Conservation (phyloP, 1,284 basidiomycete species). For the Phylloporus gajari region DNA sequence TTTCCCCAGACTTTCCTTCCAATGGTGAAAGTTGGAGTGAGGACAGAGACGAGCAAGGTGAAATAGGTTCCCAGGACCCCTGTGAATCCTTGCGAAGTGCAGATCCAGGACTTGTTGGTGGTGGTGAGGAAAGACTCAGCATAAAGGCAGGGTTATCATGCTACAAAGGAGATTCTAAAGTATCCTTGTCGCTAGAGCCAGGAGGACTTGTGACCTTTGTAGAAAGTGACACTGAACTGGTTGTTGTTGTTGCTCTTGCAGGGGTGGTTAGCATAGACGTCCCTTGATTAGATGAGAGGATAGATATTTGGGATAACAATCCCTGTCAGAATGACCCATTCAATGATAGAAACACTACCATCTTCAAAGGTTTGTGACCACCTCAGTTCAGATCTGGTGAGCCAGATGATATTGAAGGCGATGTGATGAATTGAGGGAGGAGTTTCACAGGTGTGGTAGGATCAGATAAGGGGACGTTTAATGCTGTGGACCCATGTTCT, state of each 20-base stretch:
- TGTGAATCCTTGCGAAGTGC: conserved; percentile 37
- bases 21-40: conserved; percentile 31
- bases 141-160: conserved; percentile 14
- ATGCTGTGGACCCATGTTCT: conserved; percentile 1
- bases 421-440: conserved; percentile 18
- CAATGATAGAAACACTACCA: conserved; percentile 38
- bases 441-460: conserved; percentile 31
- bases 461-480: conserved; percentile 18
- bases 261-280: conserved; percentile 27
- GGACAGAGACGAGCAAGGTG: conserved; percentile 36
- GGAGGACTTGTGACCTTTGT: not conserved
- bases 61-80: conserved; percentile 44
- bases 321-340: conserved; percentile 39
- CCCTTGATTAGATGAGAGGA: conserved; percentile 6
- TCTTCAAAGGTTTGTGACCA: conserved; percentile 18
- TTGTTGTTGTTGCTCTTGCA: conserved; percentile 13
- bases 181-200: conserved; percentile 11
- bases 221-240: conserved; percentile 8
- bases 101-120: conserved; percentile 17
- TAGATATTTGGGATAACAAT: conserved; percentile 3
- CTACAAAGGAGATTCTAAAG: conserved; percentile 2
- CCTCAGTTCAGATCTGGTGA: conserved; percentile 10
- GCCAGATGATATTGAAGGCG: conserved; percentile 12
- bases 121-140: conserved; percentile 23
- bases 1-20: conserved; percentile 12